Conservation (phyloP, 2,329 filamentous ascomycete species). For the Elsinoe ampelina region DNA sequence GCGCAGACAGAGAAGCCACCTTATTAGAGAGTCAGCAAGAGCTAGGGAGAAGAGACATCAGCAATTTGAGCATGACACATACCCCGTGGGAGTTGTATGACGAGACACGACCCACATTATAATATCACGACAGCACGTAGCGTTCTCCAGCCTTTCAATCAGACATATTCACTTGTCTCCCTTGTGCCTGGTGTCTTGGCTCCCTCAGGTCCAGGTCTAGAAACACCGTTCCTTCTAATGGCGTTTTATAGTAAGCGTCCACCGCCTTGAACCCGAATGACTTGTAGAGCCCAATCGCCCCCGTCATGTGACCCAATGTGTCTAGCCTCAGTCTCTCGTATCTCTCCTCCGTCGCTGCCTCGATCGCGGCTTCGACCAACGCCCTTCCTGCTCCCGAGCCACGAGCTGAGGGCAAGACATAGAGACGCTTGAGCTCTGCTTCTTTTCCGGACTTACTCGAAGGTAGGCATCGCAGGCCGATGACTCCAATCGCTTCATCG, state of each 20-base stretch:
- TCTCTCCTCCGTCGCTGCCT: constrained; percentile 37
- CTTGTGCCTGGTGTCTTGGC: background rate
- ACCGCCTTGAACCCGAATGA: constrained; percentile 44
- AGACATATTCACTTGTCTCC: background rate
- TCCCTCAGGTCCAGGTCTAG: constrained; percentile 30
- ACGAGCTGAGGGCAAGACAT: constrained; percentile 39
- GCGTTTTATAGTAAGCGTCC: constrained; percentile 47
- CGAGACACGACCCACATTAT: background rate
- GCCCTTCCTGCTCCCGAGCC: constrained; percentile 42
- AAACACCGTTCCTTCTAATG: constrained; percentile 45
- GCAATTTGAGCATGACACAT: background rate
- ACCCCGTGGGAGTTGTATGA: background rate
- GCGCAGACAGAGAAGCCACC: constrained; percentile 7
- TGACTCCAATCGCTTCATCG: constrained; percentile 38
- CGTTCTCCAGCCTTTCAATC: background rate
- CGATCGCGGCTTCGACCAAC: constrained; percentile 38
- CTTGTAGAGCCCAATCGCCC: constrained; percentile 42
- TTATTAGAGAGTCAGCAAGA: background rate
- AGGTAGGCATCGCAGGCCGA: constrained; percentile 36
- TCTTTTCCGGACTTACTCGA: constrained; percentile 19
- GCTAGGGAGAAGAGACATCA: background rate
- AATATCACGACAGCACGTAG: constrained; percentile 10
- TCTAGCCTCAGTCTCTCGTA: constrained; percentile 48
- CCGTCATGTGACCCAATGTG: constrained; percentile 45
- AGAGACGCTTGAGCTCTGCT: constrained; percentile 50